Evolutionary conservation across 2,329 filamentous ascomycete genomes (phyloP), one percentile per base, ranked within the genome.

Genomic region (Fusarium nygamai): DNA sequence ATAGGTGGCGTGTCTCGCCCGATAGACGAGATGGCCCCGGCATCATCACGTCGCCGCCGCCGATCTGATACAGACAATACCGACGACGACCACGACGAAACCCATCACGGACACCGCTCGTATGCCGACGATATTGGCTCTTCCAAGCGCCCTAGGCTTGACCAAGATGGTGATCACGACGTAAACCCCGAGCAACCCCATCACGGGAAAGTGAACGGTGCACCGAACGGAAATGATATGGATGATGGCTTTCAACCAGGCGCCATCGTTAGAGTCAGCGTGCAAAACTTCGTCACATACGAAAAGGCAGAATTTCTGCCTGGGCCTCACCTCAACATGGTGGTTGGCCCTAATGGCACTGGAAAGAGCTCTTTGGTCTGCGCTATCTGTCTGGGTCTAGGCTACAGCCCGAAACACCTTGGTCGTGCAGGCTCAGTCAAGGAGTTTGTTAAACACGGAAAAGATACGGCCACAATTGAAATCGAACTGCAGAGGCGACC

Each of bases 361-460:
- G 96, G 96, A 63, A 99, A 99, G 84, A 98, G 96, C 83, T 98
- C 96, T 0, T 87, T 99, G 33, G 96, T 99, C 48, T 99, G 96
- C 83, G 96, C 96, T 50, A 97, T 99, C 76, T 98, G 96, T 80
- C 85, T 99, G 20, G 96, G 96, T 6, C 85, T 99, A 33, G 96
- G 96, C 54, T 98, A 93, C 87, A 89, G 91, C 38, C 91, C 95
- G 31, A 90, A 92, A 82, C 90, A 95, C 78, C 88, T 99, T 22
- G 96, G 96, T 22, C 92, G 96, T 70, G 95, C 95, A 12, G 95
- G 93, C 78, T 91, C 94, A 20, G 86, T 96, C 67, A 92, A 92
- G 63, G 95, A 98, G 79, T 99, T 96, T 79, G 95, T 99, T 76
- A 98, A 98, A 83, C 93, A 98, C 81, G 95, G 94, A 43, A 91